phyloP scores from a whole-genome alignment of 768 basidiomycete species.

The Psilocybe tampanensis region DNA sequence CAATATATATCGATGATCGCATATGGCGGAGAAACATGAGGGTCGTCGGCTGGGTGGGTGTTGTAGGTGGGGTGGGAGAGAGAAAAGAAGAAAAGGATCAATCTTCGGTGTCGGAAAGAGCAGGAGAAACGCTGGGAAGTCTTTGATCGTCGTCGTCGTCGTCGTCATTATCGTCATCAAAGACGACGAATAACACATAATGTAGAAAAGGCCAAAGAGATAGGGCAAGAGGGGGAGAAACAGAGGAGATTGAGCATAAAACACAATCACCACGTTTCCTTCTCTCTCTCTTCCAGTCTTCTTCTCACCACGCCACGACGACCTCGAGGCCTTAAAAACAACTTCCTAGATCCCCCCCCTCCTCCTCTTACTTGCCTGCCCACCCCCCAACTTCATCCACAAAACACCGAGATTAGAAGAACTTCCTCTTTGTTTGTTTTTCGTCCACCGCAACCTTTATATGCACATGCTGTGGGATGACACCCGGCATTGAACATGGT shows the following conservation, averaged over 20 bases:
- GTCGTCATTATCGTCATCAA: background rate
- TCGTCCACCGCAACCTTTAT: constrained; percentile 76
- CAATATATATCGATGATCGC: background rate
- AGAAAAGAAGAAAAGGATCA: background rate
- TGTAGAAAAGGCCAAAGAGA: background rate
- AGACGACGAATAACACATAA: background rate
- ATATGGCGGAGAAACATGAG: background rate
- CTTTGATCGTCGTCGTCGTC: background rate
- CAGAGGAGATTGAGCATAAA: background rate
- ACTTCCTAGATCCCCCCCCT: background rate
- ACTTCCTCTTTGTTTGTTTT: constrained; percentile 66
- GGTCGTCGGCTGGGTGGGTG: background rate
- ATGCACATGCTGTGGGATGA: constrained; percentile 60
- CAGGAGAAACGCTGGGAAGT: background rate
- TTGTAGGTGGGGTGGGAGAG: background rate
- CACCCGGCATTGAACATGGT: constrained; percentile 59
- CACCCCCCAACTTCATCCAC: background rate
- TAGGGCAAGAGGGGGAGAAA: background rate
- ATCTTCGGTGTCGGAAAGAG: too few relatives aligned
- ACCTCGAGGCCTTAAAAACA: background rate
- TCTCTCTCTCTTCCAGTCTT: background rate
- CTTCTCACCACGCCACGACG: too few relatives aligned
- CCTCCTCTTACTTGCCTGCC: background rate
- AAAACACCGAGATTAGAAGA: constrained; percentile 51
- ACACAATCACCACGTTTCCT: background rate